phyloP scores from a whole-genome alignment of 345 rosid species.

The Hibiscus mutabilis region DNA sequence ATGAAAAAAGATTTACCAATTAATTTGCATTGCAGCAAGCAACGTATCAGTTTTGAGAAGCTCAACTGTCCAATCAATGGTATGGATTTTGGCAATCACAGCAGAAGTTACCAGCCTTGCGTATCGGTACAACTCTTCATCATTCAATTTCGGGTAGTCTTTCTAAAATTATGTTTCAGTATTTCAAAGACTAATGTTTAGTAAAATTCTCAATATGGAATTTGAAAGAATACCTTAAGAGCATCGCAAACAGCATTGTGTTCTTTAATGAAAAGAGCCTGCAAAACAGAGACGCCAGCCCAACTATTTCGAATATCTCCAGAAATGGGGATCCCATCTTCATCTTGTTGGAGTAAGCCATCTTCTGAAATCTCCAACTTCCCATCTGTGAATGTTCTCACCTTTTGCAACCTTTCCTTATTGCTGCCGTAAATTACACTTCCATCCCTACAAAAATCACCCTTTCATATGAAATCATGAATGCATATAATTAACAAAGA shows the following conservation, averaged over 20 bases:
- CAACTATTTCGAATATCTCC: constrained; percentile 52
- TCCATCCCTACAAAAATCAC: constrained; percentile 39
- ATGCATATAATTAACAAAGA: neutral
- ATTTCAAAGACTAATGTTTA: neutral
- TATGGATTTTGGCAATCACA: constrained; percentile 60
- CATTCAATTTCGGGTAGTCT: constrained; percentile 30
- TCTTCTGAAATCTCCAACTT: constrained; percentile 41
- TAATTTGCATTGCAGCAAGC: constrained; percentile 48
- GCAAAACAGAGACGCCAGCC: constrained; percentile 49
- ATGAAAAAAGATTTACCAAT: constrained; percentile 23
- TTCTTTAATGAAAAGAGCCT: constrained; percentile 44
- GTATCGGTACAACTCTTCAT: constrained; percentile 42
- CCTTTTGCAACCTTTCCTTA: constrained; percentile 19
- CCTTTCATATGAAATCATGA: neutral
- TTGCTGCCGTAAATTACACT: constrained; percentile 53
- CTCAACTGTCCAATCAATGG: constrained; percentile 64
- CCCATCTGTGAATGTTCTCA: constrained; percentile 47
- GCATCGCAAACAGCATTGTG: constrained; percentile 51
- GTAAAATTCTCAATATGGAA: neutral
- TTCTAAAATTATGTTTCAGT: constrained; percentile 21
- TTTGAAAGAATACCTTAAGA: constrained; percentile 27
- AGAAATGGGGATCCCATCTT: constrained; percentile 30
- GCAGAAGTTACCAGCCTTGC: constrained; percentile 58
- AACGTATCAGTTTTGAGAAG: constrained; percentile 54
- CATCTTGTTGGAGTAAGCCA: constrained; percentile 38